Conservation (phyloP, 176 grass and related monocot genomes). For the Eleusine indica region DNA sequence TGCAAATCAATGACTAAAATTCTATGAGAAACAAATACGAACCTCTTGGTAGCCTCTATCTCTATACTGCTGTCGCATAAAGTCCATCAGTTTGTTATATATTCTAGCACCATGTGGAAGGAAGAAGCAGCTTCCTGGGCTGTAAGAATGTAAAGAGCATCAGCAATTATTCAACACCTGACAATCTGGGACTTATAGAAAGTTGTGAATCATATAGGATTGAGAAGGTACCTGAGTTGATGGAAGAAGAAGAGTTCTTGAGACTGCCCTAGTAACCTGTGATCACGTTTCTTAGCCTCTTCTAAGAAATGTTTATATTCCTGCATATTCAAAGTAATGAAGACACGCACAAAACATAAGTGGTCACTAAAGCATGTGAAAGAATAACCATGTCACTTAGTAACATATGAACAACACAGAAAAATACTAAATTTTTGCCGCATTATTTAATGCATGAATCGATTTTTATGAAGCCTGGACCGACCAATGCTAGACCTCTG, state of each 20-base stretch:
- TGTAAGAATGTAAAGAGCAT: slow-evolving; percentile 49
- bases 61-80: slow-evolving; percentile 72
- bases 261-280: slow-evolving; percentile 78
- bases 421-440: background rate
- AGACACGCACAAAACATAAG: background rate
- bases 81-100: slow-evolving; percentile 99
- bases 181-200: slow-evolving; percentile 15
- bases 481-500: slow-evolving; percentile 14
- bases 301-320: slow-evolving; percentile 86
- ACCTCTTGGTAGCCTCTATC: slow-evolving; percentile 97
- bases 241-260: slow-evolving; percentile 99
- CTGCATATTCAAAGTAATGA: slow-evolving; percentile 48
- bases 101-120: slow-evolving; percentile 90
- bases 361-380: slow-evolving; percentile 2
- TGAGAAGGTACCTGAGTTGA: slow-evolving; percentile 73
- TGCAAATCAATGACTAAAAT: background rate
- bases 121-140: slow-evolving; percentile 98
- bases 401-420: background rate
- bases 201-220: slow-evolving; percentile 28
- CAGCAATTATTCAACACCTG: background rate
- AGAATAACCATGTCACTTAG: slow-evolving; percentile 16
- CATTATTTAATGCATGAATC: slow-evolving; percentile 4
- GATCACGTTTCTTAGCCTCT: slow-evolving; percentile 98
- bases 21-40: slow-evolving; percentile 33
- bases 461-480: background rate